phyloP scores from a whole-genome alignment of 495 filamentous ascomycete genomes.

The Lentithecium fluviatile region DNA sequence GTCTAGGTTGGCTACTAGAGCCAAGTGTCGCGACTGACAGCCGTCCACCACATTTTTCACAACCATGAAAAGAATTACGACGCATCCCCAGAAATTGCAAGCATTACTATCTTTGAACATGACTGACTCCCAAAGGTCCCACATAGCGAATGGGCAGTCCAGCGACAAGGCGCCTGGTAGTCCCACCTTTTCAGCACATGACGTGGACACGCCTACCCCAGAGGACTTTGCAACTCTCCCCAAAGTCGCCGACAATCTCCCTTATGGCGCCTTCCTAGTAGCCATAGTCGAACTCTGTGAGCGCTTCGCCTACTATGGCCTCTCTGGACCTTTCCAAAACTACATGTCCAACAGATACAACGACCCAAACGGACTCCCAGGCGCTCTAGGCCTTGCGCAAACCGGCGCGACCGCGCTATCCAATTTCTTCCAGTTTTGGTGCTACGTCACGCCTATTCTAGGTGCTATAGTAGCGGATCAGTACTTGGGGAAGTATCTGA shows the following conservation, averaged over 20 bases:
- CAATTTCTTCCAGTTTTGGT: constrained; percentile 65
- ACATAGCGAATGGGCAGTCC: not conserved
- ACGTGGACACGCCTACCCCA: constrained; percentile 16
- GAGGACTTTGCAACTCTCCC: constrained; percentile 27
- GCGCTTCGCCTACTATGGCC: constrained; percentile 36
- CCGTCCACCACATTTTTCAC: not conserved
- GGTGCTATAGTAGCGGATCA: constrained; percentile 60
- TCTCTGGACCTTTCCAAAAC: constrained; percentile 35
- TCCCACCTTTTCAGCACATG: not conserved
- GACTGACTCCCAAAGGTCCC: not conserved
- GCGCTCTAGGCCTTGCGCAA: constrained; percentile 44
- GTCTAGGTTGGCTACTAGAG: not conserved
- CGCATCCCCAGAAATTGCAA: too few relatives aligned
- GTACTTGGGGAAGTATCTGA: constrained; percentile 66
- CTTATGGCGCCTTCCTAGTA: constrained; percentile 34
- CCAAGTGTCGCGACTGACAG: not conserved
- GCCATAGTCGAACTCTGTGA: constrained; percentile 37
- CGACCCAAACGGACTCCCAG: constrained; percentile 33
- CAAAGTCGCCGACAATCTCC: constrained; percentile 32
- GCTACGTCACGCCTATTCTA: constrained; percentile 57
- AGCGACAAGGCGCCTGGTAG: not conserved
- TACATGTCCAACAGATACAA: constrained; percentile 35
- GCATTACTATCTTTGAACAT: too few relatives aligned
- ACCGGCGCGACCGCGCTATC: constrained; percentile 58
- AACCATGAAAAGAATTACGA: too few relatives aligned